Evolutionary conservation across 2,329 filamentous ascomycete species (phyloP).

Genomic region (Alternaria brassicae): DNA sequence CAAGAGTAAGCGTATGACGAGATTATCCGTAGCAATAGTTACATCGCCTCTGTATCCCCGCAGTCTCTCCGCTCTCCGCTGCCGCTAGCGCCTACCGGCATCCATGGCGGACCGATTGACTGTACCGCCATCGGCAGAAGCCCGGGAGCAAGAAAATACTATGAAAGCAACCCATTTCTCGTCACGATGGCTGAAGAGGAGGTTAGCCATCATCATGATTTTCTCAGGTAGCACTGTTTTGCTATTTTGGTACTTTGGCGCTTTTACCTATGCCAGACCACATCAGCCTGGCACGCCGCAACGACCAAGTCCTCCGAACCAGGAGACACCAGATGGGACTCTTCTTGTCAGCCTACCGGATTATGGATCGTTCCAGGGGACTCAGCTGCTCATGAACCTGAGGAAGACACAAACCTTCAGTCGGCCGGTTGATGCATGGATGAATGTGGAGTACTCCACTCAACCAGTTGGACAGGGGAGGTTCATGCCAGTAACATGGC

Average conservation of each 20-base stretch:
- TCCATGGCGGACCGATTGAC: constrained; percentile 19
- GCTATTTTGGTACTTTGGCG: constrained; percentile 34
- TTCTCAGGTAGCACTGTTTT: constrained; percentile 28
- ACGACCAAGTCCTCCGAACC: constrained; percentile 10
- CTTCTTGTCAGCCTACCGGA: constrained; percentile 46
- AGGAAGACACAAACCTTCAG: constrained; percentile 43
- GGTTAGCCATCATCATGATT: constrained; percentile 27
- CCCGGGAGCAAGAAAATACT: constrained; percentile 5
- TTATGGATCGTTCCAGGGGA: constrained; percentile 54
- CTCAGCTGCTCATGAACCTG: constrained; percentile 46
- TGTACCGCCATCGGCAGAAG: constrained; percentile 7
- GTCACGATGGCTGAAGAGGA: constrained; percentile 25
- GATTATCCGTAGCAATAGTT: constrained; percentile 1
- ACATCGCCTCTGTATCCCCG: constrained; percentile 9
- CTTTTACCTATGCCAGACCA: constrained; percentile 22
- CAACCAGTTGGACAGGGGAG: constrained; percentile 50
- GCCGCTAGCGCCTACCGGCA: constrained; percentile 9
- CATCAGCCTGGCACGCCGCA: constrained; percentile 13
- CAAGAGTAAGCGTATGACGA: background rate
- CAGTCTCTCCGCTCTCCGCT: constrained; percentile 9
- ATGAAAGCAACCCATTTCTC: constrained; percentile 18
- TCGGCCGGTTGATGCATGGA: constrained; percentile 55
- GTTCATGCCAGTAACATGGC: constrained; percentile 54
- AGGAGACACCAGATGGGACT: constrained; percentile 21
- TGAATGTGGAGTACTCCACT: constrained; percentile 58